phyloP scores from a whole-genome alignment of 768 basidiomycete species.

The Lyophyllum shimeji region DNA sequence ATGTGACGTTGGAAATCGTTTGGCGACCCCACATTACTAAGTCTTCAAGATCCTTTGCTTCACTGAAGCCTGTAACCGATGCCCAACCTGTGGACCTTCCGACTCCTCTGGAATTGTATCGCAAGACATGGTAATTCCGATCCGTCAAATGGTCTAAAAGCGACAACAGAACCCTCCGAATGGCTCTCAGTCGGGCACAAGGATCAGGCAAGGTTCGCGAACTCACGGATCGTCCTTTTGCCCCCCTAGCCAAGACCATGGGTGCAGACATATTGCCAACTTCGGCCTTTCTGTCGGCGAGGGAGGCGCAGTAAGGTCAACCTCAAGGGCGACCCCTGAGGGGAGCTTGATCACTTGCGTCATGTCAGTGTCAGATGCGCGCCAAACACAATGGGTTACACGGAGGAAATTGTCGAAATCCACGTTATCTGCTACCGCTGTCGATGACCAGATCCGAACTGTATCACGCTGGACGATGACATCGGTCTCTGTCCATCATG shows the following conservation, averaged over 20 bases:
- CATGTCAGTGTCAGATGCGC: not conserved
- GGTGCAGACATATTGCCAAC: slow-evolving; percentile 73
- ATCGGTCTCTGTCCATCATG: not conserved
- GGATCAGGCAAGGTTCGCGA: not conserved
- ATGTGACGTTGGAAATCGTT: slow-evolving; percentile 39
- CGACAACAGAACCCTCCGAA: slow-evolving; percentile 42
- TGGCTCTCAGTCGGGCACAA: not conserved
- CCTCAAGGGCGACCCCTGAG: slow-evolving; percentile 36
- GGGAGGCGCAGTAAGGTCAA: slow-evolving; percentile 31
- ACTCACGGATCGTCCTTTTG: slow-evolving; percentile 75
- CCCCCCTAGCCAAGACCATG: slow-evolving; percentile 86
- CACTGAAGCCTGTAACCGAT: slow-evolving; percentile 69
- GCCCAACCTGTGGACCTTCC: slow-evolving; percentile 72
- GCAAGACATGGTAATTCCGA: slow-evolving; percentile 55
- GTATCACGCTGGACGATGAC: not conserved
- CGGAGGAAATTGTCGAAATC: not conserved
- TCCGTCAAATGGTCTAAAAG: slow-evolving; percentile 41
- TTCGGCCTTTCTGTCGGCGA: slow-evolving; percentile 25
- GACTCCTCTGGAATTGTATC: slow-evolving; percentile 79
- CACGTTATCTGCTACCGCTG: not conserved
- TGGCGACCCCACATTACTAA: slow-evolving; percentile 56
- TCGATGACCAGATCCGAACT: not conserved
- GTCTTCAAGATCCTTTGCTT: slow-evolving; percentile 68
- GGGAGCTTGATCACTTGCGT: slow-evolving; percentile 18
- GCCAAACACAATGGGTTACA: too few relatives aligned